Base-by-base conservation (phyloP, 1,139 yeast genomes). In the Candida neerlandica region DNA sequence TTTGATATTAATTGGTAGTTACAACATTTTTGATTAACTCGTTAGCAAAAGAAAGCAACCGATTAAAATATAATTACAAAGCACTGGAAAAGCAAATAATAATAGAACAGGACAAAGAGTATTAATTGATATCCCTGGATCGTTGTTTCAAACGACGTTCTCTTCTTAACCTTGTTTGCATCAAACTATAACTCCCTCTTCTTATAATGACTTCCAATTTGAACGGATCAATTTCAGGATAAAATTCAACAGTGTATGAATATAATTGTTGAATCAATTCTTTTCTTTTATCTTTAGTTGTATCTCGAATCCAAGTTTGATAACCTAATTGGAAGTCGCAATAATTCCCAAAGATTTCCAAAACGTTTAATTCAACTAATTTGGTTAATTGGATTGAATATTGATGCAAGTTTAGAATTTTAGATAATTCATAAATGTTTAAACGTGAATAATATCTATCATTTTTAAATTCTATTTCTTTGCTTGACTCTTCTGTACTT, bases 271-370 rank as follows among this genome's bases (percentile, higher is more conserved):
- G 74, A 39, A 89, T 71, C 44, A 85, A 69, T 16, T 68, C 58
- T 21, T 65, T 63, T 44, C 96, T 73, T 52, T 80, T 79, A 5
- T 67, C 68, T 47, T 75, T 78, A 1, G 77, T 73, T 0, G 95
- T 86, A 60, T 86, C 95, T 51, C 96, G 76, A 39, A 87, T 83
- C 96, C 96, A 89, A 0, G 96, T 88, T 60, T 80, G 81, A 56
- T 81, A 78, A 4, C 96, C 96, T 30, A 89, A 66, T 33, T 84
- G 81, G 65, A 88, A 89, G 16, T 85, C 81, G 53, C 87, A 75
- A 43, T 78, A 81, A 41, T 74, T 68, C 44, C 76, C 77, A 52
- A 89, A 78, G 21, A 86, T 73, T 29, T 77, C 74, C 47, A 89
- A 67, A 9, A 89, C 78, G 42, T 77, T 77, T 43, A 75, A 73